Base-by-base conservation (phyloP, 768 basidiomycete species). In the Leccinum longicurvipes region DNA sequence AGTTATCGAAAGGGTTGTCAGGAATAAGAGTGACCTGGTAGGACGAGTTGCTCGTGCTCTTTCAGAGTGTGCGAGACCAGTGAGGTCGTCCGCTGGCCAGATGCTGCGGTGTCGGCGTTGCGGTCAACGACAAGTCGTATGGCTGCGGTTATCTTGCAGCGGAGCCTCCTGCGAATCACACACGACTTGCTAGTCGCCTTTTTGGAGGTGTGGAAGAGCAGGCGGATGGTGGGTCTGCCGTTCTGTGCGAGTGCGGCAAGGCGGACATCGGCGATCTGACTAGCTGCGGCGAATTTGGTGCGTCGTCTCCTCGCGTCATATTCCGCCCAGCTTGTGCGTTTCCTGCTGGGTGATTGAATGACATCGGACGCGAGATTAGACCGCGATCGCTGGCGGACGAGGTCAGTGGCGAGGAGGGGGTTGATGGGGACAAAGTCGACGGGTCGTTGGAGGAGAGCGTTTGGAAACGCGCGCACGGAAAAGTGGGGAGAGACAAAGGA, bases 141-240 rank as follows among this genome's bases (percentile, higher is more conserved):
- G 1, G 63, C 68, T 0, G 63, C 48, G 1, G 45, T 56, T 46
- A 48, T 55, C 50, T 69, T 67, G 47, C 66, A 55, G 4, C 63
- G 61, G 3, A 67, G 58, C 12, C 59, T 45, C 19, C 57, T 47
- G 4, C 68, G 68, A 14, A 68, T 10, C 8, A 67, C 66, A 4
- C 29, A 57, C 6, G 53, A 60, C 29, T 67, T 69, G 59, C 60
- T 67, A 2, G 65, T 68, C 2, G 51, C 41, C 50, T 67, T 69
- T 48, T 69, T 69, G 6, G 63, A 51, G 1, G 51, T 60, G 48
- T 61, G 59, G 31, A 63, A 68, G 19, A 65, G 56, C 0, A 68
- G 51, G 23, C 56, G 23, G 45, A 68, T 10, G 34, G 53, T 64
- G 34, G 5, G 51, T 34, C 53, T 58, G 25, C 56, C 61, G 3